These are phyloP conservation scores for Epichloe brachyelytri DNA, from an alignment of 2,329 filamentous ascomycete species.

Conservation along the genomic window DNA sequence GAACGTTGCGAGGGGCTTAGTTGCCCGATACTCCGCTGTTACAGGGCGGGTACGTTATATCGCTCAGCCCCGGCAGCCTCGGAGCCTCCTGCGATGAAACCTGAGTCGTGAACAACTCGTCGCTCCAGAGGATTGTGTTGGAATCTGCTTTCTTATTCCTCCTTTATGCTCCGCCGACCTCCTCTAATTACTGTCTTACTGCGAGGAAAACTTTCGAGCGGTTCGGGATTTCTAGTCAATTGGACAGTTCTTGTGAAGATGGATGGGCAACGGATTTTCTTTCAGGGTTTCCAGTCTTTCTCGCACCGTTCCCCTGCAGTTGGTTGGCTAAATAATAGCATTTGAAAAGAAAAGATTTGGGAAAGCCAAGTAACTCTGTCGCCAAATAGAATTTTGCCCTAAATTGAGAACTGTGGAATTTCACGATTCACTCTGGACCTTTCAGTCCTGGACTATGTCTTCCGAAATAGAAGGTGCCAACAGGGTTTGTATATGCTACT, in stretches of 20 bases:
- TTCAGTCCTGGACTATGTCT: too few species aligned
- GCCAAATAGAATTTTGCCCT: not conserved
- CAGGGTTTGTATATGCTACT: too few species aligned
- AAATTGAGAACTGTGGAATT: not conserved
- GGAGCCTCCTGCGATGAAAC: not conserved
- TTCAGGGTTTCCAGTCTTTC: not conserved
- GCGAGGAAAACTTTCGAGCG: conserved; percentile 18
- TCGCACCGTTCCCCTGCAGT: not conserved
- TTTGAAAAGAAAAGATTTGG: not conserved
- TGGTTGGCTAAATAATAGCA: not conserved
- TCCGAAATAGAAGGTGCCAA: too few species aligned
- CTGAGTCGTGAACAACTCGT: conserved; percentile 2
- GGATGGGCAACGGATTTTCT: not conserved
- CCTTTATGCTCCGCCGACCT: not conserved
- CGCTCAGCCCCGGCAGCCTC: not conserved
- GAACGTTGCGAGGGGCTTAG: not conserved
- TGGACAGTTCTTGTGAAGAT: conserved; percentile 5
- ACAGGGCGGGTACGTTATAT: not conserved
- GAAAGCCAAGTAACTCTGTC: not conserved
- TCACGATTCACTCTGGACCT: too few species aligned
- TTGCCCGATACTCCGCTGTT: not conserved
- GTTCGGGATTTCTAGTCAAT: conserved; percentile 15
- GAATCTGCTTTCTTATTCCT: conserved; percentile 15
- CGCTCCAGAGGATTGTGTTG: conserved; percentile 1
- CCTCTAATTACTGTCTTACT: not conserved